These are phyloP conservation scores for Pichia sp. DNA, from an alignment of 1,139 yeast species.

Conservation along the genomic window DNA sequence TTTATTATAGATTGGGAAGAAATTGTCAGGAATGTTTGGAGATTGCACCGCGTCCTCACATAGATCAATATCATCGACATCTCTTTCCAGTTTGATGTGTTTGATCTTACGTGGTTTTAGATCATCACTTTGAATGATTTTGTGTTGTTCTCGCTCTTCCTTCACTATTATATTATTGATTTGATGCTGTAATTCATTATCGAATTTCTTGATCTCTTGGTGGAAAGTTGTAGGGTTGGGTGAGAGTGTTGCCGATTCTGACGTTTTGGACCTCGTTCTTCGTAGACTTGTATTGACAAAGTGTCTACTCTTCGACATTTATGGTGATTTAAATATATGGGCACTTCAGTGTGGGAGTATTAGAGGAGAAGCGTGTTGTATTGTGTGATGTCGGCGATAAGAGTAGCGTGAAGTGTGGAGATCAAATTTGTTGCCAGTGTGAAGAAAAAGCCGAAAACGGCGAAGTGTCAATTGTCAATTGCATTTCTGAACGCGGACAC, in stretches of 20 bases:
- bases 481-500: no score
- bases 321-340: no score
- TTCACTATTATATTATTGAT: no score
- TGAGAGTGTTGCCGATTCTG: no score
- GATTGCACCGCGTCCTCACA: conserved; percentile 4
- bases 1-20: conserved; percentile 50
- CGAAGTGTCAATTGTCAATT: no score
- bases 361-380: no score
- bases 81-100: conserved; percentile 9
- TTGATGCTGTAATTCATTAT: conserved; percentile 2
- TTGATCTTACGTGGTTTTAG: conserved; percentile 1
- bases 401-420: no score
- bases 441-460: no score
- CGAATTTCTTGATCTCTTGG: conserved; percentile 5
- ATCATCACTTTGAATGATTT: not conserved
- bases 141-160: not conserved
- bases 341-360: no score
- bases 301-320: not conserved
- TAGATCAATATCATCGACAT: not conserved
- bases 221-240: no score
- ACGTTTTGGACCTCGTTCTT: not conserved
- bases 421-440: no score
- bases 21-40: conserved; percentile 35
- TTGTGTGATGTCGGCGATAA: no score
- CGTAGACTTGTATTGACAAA: not conserved